These are phyloP conservation scores for Zalaria obscura DNA, from an alignment of 2,329 filamentous ascomycete species.

Conservation along the genomic window DNA sequence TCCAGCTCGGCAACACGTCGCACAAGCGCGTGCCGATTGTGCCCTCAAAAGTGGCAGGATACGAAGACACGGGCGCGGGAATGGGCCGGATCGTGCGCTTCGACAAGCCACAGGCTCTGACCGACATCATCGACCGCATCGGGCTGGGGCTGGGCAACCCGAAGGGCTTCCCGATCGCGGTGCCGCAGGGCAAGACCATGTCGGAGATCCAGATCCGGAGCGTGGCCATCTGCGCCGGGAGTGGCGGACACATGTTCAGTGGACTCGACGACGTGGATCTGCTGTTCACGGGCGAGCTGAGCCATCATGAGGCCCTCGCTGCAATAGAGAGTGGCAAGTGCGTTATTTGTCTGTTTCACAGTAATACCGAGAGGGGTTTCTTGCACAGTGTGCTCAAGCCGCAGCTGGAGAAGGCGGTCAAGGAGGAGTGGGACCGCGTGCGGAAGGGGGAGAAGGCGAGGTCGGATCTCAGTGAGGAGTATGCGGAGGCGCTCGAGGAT, in stretches of 20 bases:
- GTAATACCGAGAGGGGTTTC: constrained; percentile 81
- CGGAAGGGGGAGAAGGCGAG: constrained; percentile 26
- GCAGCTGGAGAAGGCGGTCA: constrained; percentile 47
- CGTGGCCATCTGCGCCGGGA: constrained; percentile 81
- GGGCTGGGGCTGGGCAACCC: constrained; percentile 51
- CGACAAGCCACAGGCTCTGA: constrained; percentile 35
- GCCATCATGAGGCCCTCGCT: constrained; percentile 79
- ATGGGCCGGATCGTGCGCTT: constrained; percentile 49
- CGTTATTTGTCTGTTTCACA: constrained; percentile 80
- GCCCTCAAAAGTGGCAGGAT: constrained; percentile 27
- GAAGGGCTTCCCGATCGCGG: constrained; percentile 48
- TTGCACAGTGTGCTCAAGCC: constrained; percentile 55
- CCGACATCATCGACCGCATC: constrained; percentile 47
- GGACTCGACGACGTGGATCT: constrained; percentile 54
- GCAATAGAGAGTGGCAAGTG: constrained; percentile 72
- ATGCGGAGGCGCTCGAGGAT: constrained; percentile 36
- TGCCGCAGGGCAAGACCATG: constrained; percentile 43
- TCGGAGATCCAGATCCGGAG: constrained; percentile 45
- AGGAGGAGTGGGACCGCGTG: constrained; percentile 37
- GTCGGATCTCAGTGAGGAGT: constrained; percentile 20
- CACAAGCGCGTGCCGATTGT: constrained; percentile 42
- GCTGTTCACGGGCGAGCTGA: constrained; percentile 83
- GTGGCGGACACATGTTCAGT: constrained; percentile 64
- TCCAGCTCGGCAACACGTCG: constrained; percentile 24
- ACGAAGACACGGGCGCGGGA: constrained; percentile 35